A percentile compares a stretch with the other conserved stretches of the same genome.
phyloP scores from a whole-genome alignment of 495 filamentous ascomycete species.

The Cercophora sp. region DNA sequence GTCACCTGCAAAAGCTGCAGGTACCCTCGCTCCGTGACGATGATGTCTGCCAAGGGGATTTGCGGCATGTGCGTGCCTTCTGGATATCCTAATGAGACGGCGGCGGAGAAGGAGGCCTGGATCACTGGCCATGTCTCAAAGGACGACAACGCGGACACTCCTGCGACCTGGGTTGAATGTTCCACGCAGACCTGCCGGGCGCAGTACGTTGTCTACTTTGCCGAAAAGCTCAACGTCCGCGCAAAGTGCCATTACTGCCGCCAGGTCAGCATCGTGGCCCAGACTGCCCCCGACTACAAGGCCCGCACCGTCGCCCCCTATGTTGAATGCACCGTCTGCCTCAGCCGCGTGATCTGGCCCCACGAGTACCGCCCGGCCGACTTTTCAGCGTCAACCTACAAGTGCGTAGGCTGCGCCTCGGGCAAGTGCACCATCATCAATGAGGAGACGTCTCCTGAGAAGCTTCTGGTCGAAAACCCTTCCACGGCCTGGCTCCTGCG shows the following conservation, averaged over 20 bases:
- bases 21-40: constrained; percentile 43
- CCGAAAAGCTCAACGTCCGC: constrained; percentile 32
- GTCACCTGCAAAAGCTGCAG: constrained; percentile 37
- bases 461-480: constrained; percentile 32
- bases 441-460: constrained; percentile 26
- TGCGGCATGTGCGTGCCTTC: constrained; percentile 35
- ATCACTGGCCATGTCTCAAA: constrained; percentile 23
- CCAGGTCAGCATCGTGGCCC: constrained; percentile 3
- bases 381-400: constrained; percentile 25
- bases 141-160: constrained; percentile 19
- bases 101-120: background rate
- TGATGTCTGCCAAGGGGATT: constrained; percentile 34
- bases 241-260: constrained; percentile 48
- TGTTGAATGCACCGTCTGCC: constrained; percentile 38
- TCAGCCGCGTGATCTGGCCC: constrained; percentile 43
- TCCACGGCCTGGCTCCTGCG: constrained; percentile 34
- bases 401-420: constrained; percentile 34
- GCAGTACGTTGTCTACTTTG: constrained; percentile 45
- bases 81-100: constrained; percentile 9
- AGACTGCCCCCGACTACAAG: too few relatives aligned
- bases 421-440: constrained; percentile 29
- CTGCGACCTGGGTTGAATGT: constrained; percentile 43
- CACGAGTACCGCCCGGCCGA: constrained; percentile 28
- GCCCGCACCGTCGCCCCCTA: too few relatives aligned
- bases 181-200: constrained; percentile 33